A percentile compares a stretch with the other conserved stretches of the same genome.
These are phyloP conservation scores for Alternaria novae-zelandiae DNA, from an alignment of 2,329 filamentous ascomycete species.

Conservation along the genomic window DNA sequence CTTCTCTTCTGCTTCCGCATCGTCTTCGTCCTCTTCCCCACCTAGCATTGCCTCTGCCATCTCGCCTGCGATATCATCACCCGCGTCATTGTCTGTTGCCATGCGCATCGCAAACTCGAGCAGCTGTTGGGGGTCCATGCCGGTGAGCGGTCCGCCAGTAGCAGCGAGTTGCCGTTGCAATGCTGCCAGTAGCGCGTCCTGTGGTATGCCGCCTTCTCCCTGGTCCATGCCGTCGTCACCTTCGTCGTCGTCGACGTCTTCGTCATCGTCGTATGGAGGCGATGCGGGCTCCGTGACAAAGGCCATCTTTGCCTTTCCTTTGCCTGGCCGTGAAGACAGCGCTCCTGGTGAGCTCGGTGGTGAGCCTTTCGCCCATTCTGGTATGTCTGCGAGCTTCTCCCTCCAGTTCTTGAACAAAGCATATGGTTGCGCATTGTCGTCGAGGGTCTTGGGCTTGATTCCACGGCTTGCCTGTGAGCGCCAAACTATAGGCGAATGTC, in stretches of 20 bases:
- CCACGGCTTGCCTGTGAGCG: conserved; percentile 35
- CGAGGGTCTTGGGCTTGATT: conserved; percentile 29
- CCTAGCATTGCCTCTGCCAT: conserved; percentile 52
- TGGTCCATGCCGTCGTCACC: conserved; percentile 21
- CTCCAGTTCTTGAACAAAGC: conserved; percentile 56
- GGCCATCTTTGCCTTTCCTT: conserved; percentile 14
- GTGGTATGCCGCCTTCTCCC: conserved; percentile 39
- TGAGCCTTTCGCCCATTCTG: conserved; percentile 31
- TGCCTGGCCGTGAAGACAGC: conserved; percentile 12
- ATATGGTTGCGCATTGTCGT: conserved; percentile 42
- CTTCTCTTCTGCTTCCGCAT: conserved; percentile 36
- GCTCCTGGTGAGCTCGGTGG: conserved; percentile 19
- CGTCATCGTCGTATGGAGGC: conserved; percentile 22
- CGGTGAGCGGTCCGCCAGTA: conserved; percentile 44
- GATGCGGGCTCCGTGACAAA: conserved; percentile 19
- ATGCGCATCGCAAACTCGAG: conserved; percentile 54
- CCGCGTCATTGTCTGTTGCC: conserved; percentile 50
- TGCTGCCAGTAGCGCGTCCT: conserved; percentile 48
- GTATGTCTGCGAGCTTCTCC: conserved; percentile 43
- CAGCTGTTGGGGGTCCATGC: conserved; percentile 52
- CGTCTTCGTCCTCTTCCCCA: conserved; percentile 39
- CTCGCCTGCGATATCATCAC: conserved; percentile 52
- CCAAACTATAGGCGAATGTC: conserved; percentile 44
- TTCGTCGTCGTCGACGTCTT: conserved; percentile 22
- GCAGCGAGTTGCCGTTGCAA: conserved; percentile 43